Percentiles rank a stretch among this genome's conserved stretches.
phyloP scores from a whole-genome alignment of 768 basidiomycete genomes.

The Agaricus sinodeliciosus region DNA sequence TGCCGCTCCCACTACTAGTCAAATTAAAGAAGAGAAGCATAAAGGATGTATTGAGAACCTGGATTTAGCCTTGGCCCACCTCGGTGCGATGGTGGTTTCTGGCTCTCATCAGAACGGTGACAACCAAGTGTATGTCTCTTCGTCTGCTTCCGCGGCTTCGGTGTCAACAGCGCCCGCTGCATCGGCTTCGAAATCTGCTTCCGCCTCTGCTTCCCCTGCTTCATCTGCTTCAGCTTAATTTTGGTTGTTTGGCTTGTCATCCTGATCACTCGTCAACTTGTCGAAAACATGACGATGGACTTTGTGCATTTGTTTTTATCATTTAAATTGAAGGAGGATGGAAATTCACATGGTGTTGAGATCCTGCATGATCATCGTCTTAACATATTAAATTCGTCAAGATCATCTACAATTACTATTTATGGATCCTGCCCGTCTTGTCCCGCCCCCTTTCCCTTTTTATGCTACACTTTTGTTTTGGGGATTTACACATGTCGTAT shows the following conservation, averaged over 20 bases:
- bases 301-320: no score
- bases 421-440: not conserved
- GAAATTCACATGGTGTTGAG: no score
- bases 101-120: not conserved
- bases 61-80: conserved; percentile 2
- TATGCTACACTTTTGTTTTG: conserved; percentile 2
- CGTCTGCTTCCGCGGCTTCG: not conserved
- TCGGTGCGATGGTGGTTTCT: conserved; percentile 5
- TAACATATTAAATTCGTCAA: no score
- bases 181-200: not conserved
- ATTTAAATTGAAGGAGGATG: no score
- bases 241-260: no score
- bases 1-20: conserved; percentile 10
- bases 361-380: no score
- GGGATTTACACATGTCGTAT: not conserved
- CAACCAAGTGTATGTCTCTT: not conserved
- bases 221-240: no score
- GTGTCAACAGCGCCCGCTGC: not conserved
- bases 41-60: conserved; percentile 4
- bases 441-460: not conserved
- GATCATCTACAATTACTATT: not conserved
- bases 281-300: no score
- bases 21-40: not conserved
- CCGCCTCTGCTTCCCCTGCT: no score
- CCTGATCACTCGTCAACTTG: no score